These are phyloP conservation scores for Mycena citricolor DNA, from an alignment of 1,284 basidiomycete genomes.

Conservation along the genomic window DNA sequence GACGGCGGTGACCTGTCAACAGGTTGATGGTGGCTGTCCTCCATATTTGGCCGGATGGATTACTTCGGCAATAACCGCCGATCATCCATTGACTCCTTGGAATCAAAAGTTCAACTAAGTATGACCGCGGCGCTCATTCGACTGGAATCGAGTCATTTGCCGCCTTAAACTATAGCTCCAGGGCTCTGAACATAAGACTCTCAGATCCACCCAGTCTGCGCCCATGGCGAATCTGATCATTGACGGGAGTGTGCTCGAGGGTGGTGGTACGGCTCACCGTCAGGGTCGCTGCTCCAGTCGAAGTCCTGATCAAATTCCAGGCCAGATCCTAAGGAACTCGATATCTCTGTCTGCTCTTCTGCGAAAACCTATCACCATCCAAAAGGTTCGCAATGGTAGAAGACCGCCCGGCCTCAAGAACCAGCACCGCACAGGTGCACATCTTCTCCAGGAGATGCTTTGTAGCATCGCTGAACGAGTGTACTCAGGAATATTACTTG, in stretches of 20 bases:
- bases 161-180: too few relatives aligned
- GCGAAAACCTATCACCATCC: slow-evolving; percentile 53
- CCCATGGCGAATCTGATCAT: slow-evolving; percentile 31
- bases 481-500: slow-evolving; percentile 66
- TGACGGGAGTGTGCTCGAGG: slow-evolving; percentile 51
- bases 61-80: too few relatives aligned
- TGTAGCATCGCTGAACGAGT: neutral
- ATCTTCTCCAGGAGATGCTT: slow-evolving; percentile 12
- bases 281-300: neutral
- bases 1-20: too few relatives aligned
- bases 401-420: slow-evolving; percentile 61
- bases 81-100: too few relatives aligned
- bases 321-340: slow-evolving; percentile 65
- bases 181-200: too few relatives aligned
- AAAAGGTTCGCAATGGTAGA: slow-evolving; percentile 58
- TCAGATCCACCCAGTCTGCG: too few relatives aligned
- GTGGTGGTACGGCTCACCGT: slow-evolving; percentile 46
- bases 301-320: too few relatives aligned
- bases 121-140: too few relatives aligned
- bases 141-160: too few relatives aligned
- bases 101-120: too few relatives aligned
- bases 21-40: too few relatives aligned
- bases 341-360: slow-evolving; percentile 62
- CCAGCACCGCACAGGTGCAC: slow-evolving; percentile 64
- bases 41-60: too few relatives aligned